Evolutionary conservation across 106 monocot genomes (phyloP).

Genomic region (Platanthera zijinensis): DNA sequence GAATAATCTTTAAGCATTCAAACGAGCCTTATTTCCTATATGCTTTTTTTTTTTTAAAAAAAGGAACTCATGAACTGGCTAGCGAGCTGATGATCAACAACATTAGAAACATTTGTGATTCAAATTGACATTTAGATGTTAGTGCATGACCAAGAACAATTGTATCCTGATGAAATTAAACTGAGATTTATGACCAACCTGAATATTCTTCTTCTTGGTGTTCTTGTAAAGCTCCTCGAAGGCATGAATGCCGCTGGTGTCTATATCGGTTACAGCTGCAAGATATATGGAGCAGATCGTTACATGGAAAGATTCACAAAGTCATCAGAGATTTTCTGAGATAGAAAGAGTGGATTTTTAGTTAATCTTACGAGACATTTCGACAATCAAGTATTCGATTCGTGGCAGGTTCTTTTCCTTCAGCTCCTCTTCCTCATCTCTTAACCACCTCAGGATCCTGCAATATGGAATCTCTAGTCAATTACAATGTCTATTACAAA

Average conservation of each 20-base stretch:
- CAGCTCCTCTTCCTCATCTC: slow-evolving; percentile 41
- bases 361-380: slow-evolving; percentile 50
- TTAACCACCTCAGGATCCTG: slow-evolving; percentile 60
- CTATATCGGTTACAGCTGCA: slow-evolving; percentile 52
- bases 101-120: too few relatives aligned
- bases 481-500: neutral
- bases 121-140: too few relatives aligned
- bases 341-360: neutral
- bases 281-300: too few relatives aligned
- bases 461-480: slow-evolving; percentile 2
- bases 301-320: neutral
- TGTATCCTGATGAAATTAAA: neutral
- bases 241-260: slow-evolving; percentile 50
- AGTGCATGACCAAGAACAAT: too few relatives aligned
- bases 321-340: neutral
- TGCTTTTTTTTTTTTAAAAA: neutral
- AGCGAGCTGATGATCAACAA: too few relatives aligned
- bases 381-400: slow-evolving; percentile 47
- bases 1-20: neutral
- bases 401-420: slow-evolving; percentile 16
- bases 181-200: slow-evolving; percentile 16
- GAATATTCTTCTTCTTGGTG: slow-evolving; percentile 35
- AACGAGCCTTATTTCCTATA: neutral
- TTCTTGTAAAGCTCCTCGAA: slow-evolving; percentile 32
- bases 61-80: too few relatives aligned